Conservation (phyloP, 2,329 filamentous ascomycete genomes). For the Scortechinia acanthostroma region DNA sequence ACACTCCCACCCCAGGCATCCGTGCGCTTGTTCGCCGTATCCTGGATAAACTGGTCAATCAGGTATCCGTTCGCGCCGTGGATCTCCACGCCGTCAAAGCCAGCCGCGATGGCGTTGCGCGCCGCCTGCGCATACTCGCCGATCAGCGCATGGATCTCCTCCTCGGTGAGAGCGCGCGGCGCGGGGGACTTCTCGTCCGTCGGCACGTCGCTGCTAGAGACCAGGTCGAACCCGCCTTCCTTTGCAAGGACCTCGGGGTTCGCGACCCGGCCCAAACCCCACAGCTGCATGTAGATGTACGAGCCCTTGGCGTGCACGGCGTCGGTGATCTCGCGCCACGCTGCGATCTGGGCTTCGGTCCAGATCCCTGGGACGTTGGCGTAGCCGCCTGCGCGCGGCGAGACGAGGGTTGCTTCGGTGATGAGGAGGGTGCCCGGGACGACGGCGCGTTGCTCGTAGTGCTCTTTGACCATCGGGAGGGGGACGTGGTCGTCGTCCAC, state of each 20-base stretch:
- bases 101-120: slow-evolving; percentile 18
- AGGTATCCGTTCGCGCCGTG: slow-evolving; percentile 38
- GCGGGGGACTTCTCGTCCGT: background rate
- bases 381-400: slow-evolving; percentile 31
- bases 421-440: slow-evolving; percentile 42
- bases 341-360: slow-evolving; percentile 33
- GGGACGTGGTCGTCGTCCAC: slow-evolving; percentile 32
- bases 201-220: background rate
- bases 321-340: slow-evolving; percentile 41
- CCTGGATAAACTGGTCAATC: slow-evolving; percentile 48
- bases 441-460: slow-evolving; percentile 40
- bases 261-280: slow-evolving; percentile 40
- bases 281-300: slow-evolving; percentile 44
- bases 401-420: slow-evolving; percentile 39
- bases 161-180: slow-evolving; percentile 25
- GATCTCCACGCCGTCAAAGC: slow-evolving; percentile 38
- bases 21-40: slow-evolving; percentile 42
- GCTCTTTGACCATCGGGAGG: slow-evolving; percentile 25
- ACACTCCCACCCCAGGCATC: slow-evolving; percentile 47
- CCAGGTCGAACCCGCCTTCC: slow-evolving; percentile 6
- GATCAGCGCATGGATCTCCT: slow-evolving; percentile 9
- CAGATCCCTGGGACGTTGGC: slow-evolving; percentile 39
- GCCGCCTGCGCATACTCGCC: slow-evolving; percentile 9
- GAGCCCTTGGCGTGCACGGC: slow-evolving; percentile 43
- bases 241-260: slow-evolving; percentile 7